A percentile compares a stretch with the other conserved stretches of the same genome.
Conservation (phyloP, 1,284 basidiomycete genomes). For the Malassezia yamatoensis region DNA sequence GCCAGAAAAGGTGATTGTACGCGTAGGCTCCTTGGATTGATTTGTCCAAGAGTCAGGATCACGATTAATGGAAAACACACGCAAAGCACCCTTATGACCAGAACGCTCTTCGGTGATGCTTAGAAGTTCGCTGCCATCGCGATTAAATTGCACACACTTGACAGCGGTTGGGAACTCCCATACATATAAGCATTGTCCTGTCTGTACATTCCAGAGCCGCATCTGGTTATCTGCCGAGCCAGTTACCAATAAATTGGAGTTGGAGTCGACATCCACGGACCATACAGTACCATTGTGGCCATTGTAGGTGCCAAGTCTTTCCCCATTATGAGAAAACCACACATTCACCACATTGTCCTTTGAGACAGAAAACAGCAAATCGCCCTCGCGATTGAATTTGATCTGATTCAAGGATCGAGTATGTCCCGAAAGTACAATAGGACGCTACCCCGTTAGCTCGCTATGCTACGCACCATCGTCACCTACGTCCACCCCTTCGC, state of each 20-base stretch:
- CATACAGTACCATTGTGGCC: constrained; percentile 94
- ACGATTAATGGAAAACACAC: constrained; percentile 67
- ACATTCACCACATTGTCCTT: constrained; percentile 93
- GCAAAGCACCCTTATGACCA: constrained; percentile 60
- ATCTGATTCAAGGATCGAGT: constrained; percentile 82
- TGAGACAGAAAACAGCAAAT: constrained; percentile 87
- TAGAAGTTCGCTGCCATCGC: constrained; percentile 57
- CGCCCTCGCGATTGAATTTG: constrained; percentile 79
- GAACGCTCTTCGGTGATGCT: constrained; percentile 95
- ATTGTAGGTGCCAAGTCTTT: constrained; percentile 89
- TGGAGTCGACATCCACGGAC: constrained; percentile 87
- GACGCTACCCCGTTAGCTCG: constrained; percentile 23
- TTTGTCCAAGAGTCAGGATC: constrained; percentile 36
- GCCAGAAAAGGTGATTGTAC: constrained; percentile 46
- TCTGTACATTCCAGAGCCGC: constrained; percentile 78
- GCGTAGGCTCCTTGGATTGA: constrained; percentile 34
- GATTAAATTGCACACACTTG: constrained; percentile 81
- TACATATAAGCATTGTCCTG: constrained; percentile 64
- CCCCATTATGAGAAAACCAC: constrained; percentile 98
- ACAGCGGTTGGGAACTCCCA: constrained; percentile 99
- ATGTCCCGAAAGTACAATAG: constrained; percentile 61
- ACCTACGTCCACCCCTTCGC: constrained; percentile 6
- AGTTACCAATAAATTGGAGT: constrained; percentile 75
- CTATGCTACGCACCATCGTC: constrained; percentile 14
- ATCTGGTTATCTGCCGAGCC: constrained; percentile 79